A percentile compares a stretch with the other conserved stretches of the same genome.
Evolutionary conservation across 345 rosid genomes (phyloP).

Genomic region (Cochlearia excelsa): DNA sequence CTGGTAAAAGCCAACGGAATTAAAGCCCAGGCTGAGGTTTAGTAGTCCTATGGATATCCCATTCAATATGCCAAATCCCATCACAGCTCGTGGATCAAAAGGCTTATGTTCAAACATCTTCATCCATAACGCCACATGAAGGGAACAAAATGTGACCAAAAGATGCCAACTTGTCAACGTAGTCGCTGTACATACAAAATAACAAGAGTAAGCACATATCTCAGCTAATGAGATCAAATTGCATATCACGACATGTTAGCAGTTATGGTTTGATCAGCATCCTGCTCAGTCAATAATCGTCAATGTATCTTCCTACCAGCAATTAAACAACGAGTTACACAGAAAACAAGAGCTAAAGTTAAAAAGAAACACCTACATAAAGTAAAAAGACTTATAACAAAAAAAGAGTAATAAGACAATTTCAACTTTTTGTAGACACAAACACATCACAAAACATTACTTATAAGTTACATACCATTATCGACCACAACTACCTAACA

Average conservation of each 20-base stretch:
- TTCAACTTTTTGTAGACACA: conserved; percentile 1
- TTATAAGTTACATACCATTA: neutral
- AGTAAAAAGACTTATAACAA: too few relatives aligned
- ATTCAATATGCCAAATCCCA: conserved; percentile 98
- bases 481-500: neutral
- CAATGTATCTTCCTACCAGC: neutral
- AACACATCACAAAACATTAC: conserved; percentile 8
- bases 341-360: conserved; percentile 19
- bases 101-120: conserved; percentile 99
- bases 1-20: conserved; percentile 99
- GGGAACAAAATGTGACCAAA: conserved; percentile 96
- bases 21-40: conserved; percentile 98
- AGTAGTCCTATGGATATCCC: conserved; percentile 96
- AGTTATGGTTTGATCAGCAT: conserved; percentile 6
- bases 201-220: conserved; percentile 25
- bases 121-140: conserved; percentile 96
- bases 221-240: conserved; percentile 2
- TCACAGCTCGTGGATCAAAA: conserved; percentile 96
- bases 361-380: neutral
- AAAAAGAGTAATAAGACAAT: conserved; percentile 14
- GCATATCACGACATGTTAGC: conserved; percentile 8
- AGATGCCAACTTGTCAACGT: conserved; percentile 99
- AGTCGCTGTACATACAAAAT: conserved; percentile 58
- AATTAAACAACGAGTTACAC: neutral
- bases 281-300: conserved; percentile 10